Percentiles rank a stretch among this genome's conserved stretches.
These are phyloP conservation scores for Coprinopsis cinerea DNA, from an alignment of 768 basidiomycete genomes.

Conservation along the genomic window DNA sequence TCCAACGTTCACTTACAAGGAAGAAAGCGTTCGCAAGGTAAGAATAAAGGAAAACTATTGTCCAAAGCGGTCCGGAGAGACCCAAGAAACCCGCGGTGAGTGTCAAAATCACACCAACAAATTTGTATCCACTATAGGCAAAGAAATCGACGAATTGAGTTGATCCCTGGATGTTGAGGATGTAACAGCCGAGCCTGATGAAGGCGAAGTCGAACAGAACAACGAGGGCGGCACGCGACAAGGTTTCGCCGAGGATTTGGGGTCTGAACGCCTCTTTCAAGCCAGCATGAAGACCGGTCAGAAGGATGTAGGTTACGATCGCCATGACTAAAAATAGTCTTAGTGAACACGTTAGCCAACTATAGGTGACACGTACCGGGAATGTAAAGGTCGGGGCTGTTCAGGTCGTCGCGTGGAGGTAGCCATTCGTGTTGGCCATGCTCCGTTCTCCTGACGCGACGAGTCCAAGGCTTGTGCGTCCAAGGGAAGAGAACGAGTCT, in stretches of 20 bases:
- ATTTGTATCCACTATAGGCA: slow-evolving; percentile 96
- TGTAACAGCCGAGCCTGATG: slow-evolving; percentile 88
- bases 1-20: slow-evolving; percentile 48
- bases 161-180: slow-evolving; percentile 77
- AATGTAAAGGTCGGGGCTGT: slow-evolving; percentile 95
- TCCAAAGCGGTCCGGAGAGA: slow-evolving; percentile 57
- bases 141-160: slow-evolving; percentile 74
- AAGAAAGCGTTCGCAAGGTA: slow-evolving; percentile 92
- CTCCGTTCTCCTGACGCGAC: slow-evolving; percentile 61
- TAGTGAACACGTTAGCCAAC: neutral
- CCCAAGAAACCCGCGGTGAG: slow-evolving; percentile 67
- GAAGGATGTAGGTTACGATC: slow-evolving; percentile 89
- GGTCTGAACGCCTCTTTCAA: slow-evolving; percentile 82
- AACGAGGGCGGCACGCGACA: slow-evolving; percentile 79
- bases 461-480: slow-evolving; percentile 84
- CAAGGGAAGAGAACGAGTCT: slow-evolving; percentile 91
- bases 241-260: slow-evolving; percentile 75
- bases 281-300: slow-evolving; percentile 82
- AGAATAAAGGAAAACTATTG: slow-evolving; percentile 72
- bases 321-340: slow-evolving; percentile 68
- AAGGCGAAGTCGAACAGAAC: slow-evolving; percentile 84
- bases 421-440: slow-evolving; percentile 72
- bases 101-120: slow-evolving; percentile 87
- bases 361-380: slow-evolving; percentile 46
- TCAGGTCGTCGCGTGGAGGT: slow-evolving; percentile 89